Conservation (phyloP, 2,329 filamentous ascomycete genomes). For the Peltaster fructicola region DNA sequence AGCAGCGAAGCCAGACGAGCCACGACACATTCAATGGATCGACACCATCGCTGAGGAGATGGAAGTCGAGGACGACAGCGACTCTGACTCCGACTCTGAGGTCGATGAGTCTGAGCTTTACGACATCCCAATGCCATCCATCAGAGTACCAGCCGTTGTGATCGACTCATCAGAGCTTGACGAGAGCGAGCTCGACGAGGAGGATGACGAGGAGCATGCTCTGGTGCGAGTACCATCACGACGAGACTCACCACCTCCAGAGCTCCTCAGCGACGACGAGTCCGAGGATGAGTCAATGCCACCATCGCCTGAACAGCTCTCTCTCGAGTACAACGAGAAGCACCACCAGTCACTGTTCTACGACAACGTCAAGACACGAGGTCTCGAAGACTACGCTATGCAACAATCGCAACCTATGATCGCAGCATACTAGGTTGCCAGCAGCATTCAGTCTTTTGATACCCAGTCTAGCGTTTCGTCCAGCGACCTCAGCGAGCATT, state of each 20-base stretch:
- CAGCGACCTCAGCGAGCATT: constrained; percentile 7
- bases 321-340: constrained; percentile 30
- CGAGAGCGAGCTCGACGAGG: constrained; percentile 19
- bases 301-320: constrained; percentile 26
- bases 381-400: constrained; percentile 16
- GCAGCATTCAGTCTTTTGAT: constrained; percentile 17
- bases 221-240: constrained; percentile 27
- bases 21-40: constrained; percentile 71
- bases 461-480: constrained; percentile 12
- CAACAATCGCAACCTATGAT: constrained; percentile 20
- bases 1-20: constrained; percentile 43
- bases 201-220: constrained; percentile 27
- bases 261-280: constrained; percentile 25
- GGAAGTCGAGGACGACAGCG: constrained; percentile 45
- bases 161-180: constrained; percentile 27
- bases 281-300: constrained; percentile 32
- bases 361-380: constrained; percentile 15
- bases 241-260: constrained; percentile 30
- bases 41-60: constrained; percentile 62
- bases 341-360: constrained; percentile 27
- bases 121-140: constrained; percentile 20
- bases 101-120: constrained; percentile 35
- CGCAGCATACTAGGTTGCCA: constrained; percentile 24
- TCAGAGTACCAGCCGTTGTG: constrained; percentile 23
- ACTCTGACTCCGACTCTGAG: constrained; percentile 24